These are phyloP conservation scores for Irpex sp. DNA, from an alignment of 1,284 basidiomycete genomes.

Conservation along the genomic window DNA sequence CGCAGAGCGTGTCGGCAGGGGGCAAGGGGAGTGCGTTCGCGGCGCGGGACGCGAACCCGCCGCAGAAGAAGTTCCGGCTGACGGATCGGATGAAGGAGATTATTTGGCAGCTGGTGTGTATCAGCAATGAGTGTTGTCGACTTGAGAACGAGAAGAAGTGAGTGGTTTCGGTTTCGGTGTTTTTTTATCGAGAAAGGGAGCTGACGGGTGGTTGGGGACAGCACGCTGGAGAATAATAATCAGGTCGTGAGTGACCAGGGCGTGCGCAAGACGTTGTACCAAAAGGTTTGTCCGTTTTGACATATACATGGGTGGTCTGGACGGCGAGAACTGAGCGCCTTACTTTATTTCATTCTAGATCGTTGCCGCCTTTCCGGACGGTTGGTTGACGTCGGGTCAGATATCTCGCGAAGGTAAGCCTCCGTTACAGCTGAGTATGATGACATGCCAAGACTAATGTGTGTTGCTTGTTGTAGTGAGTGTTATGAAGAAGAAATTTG, in stretches of 20 bases:
- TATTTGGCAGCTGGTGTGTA: conserved; percentile 72
- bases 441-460: not conserved
- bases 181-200: not conserved
- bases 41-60: conserved; percentile 47
- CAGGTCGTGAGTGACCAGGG: conserved; percentile 75
- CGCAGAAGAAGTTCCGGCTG: conserved; percentile 64
- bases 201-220: conserved; percentile 21
- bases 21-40: conserved; percentile 22
- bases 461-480: conserved; percentile 44
- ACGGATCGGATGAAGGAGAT: conserved; percentile 71
- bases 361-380: conserved; percentile 67
- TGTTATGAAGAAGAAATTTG: conserved; percentile 70
- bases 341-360: conserved; percentile 41
- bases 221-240: conserved; percentile 59
- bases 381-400: conserved; percentile 56
- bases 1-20: conserved; percentile 19
- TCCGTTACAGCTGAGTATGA: conserved; percentile 21
- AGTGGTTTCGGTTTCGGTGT: conserved; percentile 22
- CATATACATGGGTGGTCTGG: not conserved
- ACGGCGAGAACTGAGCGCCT: not conserved
- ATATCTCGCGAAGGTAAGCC: conserved; percentile 42
- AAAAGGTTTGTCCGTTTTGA: conserved; percentile 42
- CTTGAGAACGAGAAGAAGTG: conserved; percentile 84
- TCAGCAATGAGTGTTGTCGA: conserved; percentile 76
- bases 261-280: conserved; percentile 68